Base-by-base conservation (phyloP, 768 basidiomycete genomes). In the Boletus rex-veris region DNA sequence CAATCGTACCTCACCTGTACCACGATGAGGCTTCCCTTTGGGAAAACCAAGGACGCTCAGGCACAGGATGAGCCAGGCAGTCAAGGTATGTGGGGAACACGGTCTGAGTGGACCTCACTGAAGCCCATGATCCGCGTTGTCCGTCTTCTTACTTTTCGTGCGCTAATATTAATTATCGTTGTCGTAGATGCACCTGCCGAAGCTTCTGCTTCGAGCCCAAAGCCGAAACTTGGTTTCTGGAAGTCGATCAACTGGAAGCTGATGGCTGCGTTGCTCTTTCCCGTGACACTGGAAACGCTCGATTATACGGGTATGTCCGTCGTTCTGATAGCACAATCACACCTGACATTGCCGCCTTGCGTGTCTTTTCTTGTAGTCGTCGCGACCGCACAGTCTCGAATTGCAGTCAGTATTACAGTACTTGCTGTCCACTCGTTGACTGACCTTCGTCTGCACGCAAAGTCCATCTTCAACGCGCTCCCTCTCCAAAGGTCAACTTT, bases 321-420 rank as follows among this genome's bases (percentile, higher is more conserved):
- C 12, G 8, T 33, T 35, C 21, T 8, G 14, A n/a, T 19, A n/a
- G 3, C 7, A 30, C 2, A 7, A 37, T 14, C 33, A 15, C 18
- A 3, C 3, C 19, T 38, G 33, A n/a, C 18, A 5, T n/a, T 11
- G 26, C 15, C 1, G 19, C 2, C 12, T 7, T 18, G n/a, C 19
- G 19, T 26, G 5, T 49, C 28, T 28, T 28, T 28, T 28, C 8
- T 36, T 43, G 45, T 50, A 77, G 80, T 80, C 2, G 77, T 81
- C 30, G 79, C 80, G 5, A 81, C 79, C 14, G 77, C 80, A 4
- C 80, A 81, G 52, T 65, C 75, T 30, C 74, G 73, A 35, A 81
- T 81, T 53, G 80, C 79, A 10, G 77, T 80, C 58, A 44, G 75
- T 61, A 3, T 14, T 40, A 16, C 14, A 18, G 3, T 2, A 4